Conservation (phyloP, 2,329 filamentous ascomycete species). For the Meredithiella fracta region DNA sequence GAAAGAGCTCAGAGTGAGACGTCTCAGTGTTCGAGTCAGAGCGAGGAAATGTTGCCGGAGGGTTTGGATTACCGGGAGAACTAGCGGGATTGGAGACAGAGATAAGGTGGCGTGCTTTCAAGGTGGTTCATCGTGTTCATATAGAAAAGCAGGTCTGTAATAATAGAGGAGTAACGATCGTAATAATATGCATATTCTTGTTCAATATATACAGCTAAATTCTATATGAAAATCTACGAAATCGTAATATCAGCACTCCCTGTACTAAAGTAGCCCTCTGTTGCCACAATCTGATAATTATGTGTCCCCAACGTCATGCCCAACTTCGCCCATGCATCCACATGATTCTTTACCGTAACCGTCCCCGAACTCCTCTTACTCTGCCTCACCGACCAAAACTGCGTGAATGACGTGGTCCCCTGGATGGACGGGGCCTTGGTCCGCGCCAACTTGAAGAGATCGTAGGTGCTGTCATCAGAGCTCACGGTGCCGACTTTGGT, state of each 20-base stretch:
- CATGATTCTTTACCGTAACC: conserved; percentile 33
- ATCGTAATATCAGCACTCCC: conserved; percentile 33
- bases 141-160: too few species aligned
- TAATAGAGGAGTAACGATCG: too few species aligned
- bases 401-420: conserved; percentile 33
- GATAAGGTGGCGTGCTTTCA: neutral
- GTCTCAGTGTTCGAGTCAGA: neutral
- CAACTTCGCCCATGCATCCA: conserved; percentile 33
- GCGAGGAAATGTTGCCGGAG: neutral
- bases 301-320: conserved; percentile 32
- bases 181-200: neutral
- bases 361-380: conserved; percentile 33
- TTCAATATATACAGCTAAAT: too few species aligned
- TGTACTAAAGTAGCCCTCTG: conserved; percentile 35
- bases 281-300: conserved; percentile 39
- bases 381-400: conserved; percentile 36
- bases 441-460: conserved; percentile 23
- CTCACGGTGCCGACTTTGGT: conserved; percentile 22
- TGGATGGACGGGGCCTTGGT: conserved; percentile 31
- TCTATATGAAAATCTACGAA: too few species aligned
- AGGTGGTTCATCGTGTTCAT: neutral
- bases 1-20: neutral
- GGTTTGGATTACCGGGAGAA: neutral
- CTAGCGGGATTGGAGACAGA: neutral
- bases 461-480: conserved; percentile 24